Evolutionary conservation across 768 basidiomycete species (phyloP).

Genomic region (Lentinula sp.): DNA sequence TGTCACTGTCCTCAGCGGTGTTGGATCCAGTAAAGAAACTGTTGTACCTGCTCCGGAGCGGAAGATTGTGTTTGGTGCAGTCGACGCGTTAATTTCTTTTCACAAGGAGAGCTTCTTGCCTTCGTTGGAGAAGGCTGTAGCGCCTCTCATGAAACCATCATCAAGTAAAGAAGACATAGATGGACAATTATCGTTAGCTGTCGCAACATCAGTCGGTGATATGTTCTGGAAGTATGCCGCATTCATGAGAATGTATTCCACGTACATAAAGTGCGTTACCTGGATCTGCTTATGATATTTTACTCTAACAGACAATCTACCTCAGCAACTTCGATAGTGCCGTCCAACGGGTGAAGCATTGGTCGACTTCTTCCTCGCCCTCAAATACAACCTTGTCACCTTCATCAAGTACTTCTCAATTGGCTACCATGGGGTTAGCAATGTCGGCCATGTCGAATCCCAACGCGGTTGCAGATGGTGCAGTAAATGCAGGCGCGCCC

Average conservation of each 20-base stretch:
- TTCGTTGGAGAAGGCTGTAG: constrained; percentile 74
- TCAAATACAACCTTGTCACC: constrained; percentile 43
- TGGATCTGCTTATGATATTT: constrained; percentile 2
- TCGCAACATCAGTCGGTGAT: constrained; percentile 77
- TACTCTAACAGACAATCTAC: constrained; percentile 9
- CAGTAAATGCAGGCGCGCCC: constrained; percentile 38
- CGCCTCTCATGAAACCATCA: constrained; percentile 51
- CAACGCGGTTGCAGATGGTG: constrained; percentile 31
- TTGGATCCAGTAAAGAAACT: constrained; percentile 73
- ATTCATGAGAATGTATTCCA: constrained; percentile 98
- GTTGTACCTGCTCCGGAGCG: constrained; percentile 82
- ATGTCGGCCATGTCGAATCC: constrained; percentile 49
- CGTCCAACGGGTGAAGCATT: constrained; percentile 79
- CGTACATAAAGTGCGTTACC: constrained; percentile 85
- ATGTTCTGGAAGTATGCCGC: constrained; percentile 93
- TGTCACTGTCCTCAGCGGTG: constrained; percentile 64
- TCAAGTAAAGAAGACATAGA: constrained; percentile 55
- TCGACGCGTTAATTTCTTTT: constrained; percentile 88
- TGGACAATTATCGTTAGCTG: constrained; percentile 65
- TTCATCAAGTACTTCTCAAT: constrained; percentile 54
- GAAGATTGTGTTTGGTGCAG: constrained; percentile 85
- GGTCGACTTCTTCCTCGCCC: constrained; percentile 55
- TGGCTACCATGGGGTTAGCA: constrained; percentile 53
- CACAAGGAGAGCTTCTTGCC: constrained; percentile 92
- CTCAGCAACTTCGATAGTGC: constrained; percentile 91